These are phyloP conservation scores for Allantophomopsis cytisporea DNA, from an alignment of 2,329 filamentous ascomycete genomes.

Conservation along the genomic window DNA sequence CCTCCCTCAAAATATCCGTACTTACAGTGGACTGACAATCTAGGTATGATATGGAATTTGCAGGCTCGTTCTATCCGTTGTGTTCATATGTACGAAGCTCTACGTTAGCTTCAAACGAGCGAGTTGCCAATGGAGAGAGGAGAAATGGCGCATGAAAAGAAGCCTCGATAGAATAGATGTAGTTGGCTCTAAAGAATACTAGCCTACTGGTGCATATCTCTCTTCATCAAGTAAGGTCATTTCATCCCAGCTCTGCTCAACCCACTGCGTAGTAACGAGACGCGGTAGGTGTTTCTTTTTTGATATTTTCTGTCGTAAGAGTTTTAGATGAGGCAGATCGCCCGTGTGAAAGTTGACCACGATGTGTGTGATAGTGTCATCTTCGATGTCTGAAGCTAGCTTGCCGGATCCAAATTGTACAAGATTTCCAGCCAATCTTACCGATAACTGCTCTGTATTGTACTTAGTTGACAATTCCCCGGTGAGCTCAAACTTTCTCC, in stretches of 20 bases:
- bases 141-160: too few relatives aligned
- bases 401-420: constrained; percentile 57
- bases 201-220: constrained; percentile 23
- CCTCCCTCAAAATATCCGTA: neutral
- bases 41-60: constrained; percentile 73
- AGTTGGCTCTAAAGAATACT: neutral
- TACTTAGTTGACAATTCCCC: neutral
- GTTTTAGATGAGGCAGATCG: constrained; percentile 24
- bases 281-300: constrained; percentile 42
- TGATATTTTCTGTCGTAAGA: constrained; percentile 32
- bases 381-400: constrained; percentile 34
- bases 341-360: constrained; percentile 38
- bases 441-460: constrained; percentile 14
- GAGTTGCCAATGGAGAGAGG: too few relatives aligned
- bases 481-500: constrained; percentile 12
- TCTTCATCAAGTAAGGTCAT: constrained; percentile 73
- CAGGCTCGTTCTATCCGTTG: constrained; percentile 49
- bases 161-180: neutral
- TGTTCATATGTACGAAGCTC: constrained; percentile 3
- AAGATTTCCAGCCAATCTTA: constrained; percentile 37
- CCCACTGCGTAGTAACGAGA: constrained; percentile 58
- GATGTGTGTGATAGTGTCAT: constrained; percentile 56
- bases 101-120: neutral
- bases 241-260: constrained; percentile 70
- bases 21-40: constrained; percentile 2